Evolutionary conservation across 768 basidiomycete genomes (phyloP), one percentile per base, ranked within the genome.

Genomic region (Russula vinacea): DNA sequence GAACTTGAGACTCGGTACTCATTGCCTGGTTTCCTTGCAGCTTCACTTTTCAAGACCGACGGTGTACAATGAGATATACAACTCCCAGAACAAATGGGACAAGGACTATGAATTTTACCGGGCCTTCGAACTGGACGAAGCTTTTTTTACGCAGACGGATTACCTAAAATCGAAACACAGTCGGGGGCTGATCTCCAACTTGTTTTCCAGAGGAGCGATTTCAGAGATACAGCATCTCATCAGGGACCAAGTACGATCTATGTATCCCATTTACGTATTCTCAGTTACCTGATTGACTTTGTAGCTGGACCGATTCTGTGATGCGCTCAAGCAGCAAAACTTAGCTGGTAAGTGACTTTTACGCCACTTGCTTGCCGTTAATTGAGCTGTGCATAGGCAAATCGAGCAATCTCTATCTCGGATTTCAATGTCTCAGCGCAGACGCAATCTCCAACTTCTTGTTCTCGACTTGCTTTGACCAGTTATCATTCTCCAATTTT

Each of bases 401-500:
- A 32, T 73, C 78, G 5, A 70, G 71, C 3, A 70, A 80, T 60
- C 71, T 80, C 67, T 76, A 75, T 69, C 69, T 76, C 44, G 79
- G 78, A 4, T 81, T 78, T 54, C 74, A 78, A 39, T 77, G 78
- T 39, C 71, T 75, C 16, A 74, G 78, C 13, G 68, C 79, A 64
- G 81, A 81, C 64, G 75, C 79, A 53, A 78, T 82, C 58, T 72
- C 78, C 17, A 72, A 75, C 9, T 78, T 79, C 65, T 77, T 77
- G 64, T 80, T 81, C 56, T 73, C 74, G 10, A 68, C 71, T 32
- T 75, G 70, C 24, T 64, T 73, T 33, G 70, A 76, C 52, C 71
- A 74, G 8, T 70, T 79, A 17, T 70, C 74, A 24, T 68, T 62
- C 42, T 72, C 71, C 3, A 70, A 72, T 16, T 81, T 82, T 62